Evolutionary conservation across 305 asterid species (phyloP).

Genomic region (Fraxinus baroniana): DNA sequence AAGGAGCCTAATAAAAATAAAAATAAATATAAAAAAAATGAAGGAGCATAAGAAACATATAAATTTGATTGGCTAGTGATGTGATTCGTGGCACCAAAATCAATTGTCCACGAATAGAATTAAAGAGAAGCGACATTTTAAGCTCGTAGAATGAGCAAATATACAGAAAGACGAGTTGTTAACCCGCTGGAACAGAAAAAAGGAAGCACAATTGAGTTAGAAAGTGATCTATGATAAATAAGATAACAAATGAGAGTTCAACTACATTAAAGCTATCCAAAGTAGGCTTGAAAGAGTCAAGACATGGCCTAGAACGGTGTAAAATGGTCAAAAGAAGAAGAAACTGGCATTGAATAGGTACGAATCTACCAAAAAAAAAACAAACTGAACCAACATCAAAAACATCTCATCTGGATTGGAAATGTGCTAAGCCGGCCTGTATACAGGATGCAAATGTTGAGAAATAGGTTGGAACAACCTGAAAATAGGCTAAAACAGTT

Average conservation of each 20-base stretch:
- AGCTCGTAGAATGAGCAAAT: background rate
- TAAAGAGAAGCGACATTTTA: background rate
- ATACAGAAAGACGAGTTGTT: background rate
- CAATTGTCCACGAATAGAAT: background rate
- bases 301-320: background rate
- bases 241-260: background rate
- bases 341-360: background rate
- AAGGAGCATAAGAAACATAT: background rate
- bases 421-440: background rate
- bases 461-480: background rate
- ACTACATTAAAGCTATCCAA: background rate
- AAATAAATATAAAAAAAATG: background rate
- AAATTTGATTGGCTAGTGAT: background rate
- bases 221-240: background rate
- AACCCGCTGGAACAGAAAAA: background rate
- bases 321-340: background rate
- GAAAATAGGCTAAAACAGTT: no score
- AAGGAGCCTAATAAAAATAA: no score
- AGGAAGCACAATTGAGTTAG: background rate
- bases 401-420: background rate
- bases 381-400: no score
- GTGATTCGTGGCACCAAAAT: background rate
- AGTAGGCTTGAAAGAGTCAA: background rate
- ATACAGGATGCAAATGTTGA: background rate
- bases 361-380: no score